Percentiles rank a stretch among this genome's conserved stretches.
Evolutionary conservation across 441 rosid genomes (phyloP).

Genomic region (Adansonia rubrostipa): DNA sequence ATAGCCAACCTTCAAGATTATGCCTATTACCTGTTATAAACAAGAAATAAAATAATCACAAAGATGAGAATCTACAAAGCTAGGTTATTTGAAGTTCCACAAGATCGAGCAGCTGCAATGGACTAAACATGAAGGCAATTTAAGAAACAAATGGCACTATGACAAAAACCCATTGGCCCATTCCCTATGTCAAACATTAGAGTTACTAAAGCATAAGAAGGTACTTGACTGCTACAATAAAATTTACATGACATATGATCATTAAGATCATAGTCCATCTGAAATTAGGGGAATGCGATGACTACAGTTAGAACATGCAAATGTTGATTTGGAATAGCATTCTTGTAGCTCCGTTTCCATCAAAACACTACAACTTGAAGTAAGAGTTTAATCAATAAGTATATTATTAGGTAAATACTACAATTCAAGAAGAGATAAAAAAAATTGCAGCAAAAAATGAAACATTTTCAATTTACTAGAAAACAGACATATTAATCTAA

Average conservation of each 20-base stretch:
- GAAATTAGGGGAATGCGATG: neutral
- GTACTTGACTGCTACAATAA: neutral
- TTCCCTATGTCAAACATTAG: neutral
- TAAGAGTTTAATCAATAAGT: neutral
- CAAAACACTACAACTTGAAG: neutral
- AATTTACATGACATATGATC: constrained; percentile 4
- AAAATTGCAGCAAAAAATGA: neutral
- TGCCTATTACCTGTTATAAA: constrained; percentile 12
- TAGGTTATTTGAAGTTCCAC: neutral
- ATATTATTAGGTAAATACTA: constrained; percentile 7
- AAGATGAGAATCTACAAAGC: neutral
- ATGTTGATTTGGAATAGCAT: neutral
- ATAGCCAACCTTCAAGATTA: neutral
- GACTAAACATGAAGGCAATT: neutral
- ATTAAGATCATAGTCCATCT: neutral
- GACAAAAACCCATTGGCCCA: neutral
- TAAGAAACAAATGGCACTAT: neutral
- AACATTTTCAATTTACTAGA: constrained; percentile 4
- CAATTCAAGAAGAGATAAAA: neutral
- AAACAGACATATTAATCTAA: constrained; percentile 10
- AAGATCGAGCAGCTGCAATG: neutral
- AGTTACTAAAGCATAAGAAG: constrained; percentile 1
- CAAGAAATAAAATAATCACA: neutral
- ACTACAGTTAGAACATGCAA: constrained; percentile 12
- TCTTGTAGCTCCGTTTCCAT: constrained; percentile 7